Base-by-base conservation (phyloP, 2,329 filamentous ascomycete genomes). In the Grosmannia huntii region DNA sequence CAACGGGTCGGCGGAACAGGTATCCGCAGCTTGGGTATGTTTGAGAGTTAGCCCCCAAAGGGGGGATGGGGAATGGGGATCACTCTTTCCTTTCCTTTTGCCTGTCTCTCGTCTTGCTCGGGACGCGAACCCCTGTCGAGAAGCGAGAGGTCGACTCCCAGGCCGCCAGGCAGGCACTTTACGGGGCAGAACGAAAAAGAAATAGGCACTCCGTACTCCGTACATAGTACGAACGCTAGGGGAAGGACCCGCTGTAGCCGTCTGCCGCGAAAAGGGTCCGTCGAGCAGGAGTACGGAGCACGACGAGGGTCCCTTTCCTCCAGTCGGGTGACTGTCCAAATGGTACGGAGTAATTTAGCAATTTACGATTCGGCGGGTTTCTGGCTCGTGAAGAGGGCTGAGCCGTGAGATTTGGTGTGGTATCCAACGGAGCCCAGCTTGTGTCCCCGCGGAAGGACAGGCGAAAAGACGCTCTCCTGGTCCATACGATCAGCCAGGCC, bases 1-100 rank as follows among this genome's bases (percentile, higher is more conserved):
- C 54, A 51, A 41, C 59, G 56, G 58, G 56, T 55, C 46, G 55
- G 56, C 57, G 60, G 60, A 49, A 56, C 59, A 51, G 41, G 54
- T 59, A 59, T 55, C 59, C 59, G 59, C 56, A 52, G 38, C 50
- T 55, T 59, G 59, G 58, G 51, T 51, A 53, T 27, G 60, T 61
- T 62, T 62, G 59, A 57, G 57, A 56, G 3, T 49, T 56, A 46
- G 36, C 12, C 23, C 53, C 58, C 50, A 58, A 54, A 59, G 46
- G 57, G 59, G 57, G 48, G 25, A 49, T 50, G 38, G 51, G 56
- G 50, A 61, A 58, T 58, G 56, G 58, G 41, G 60, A 61, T 61
- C 56, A 46, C 7, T 53, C 51, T 55, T 55, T 57, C 53, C 48
- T 38, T 56, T 55, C 53, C 50, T 53, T 59, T 55, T 33, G 44